These are phyloP conservation scores for Neurospora africana DNA, from an alignment of 495 filamentous ascomycete species.

Conservation along the genomic window DNA sequence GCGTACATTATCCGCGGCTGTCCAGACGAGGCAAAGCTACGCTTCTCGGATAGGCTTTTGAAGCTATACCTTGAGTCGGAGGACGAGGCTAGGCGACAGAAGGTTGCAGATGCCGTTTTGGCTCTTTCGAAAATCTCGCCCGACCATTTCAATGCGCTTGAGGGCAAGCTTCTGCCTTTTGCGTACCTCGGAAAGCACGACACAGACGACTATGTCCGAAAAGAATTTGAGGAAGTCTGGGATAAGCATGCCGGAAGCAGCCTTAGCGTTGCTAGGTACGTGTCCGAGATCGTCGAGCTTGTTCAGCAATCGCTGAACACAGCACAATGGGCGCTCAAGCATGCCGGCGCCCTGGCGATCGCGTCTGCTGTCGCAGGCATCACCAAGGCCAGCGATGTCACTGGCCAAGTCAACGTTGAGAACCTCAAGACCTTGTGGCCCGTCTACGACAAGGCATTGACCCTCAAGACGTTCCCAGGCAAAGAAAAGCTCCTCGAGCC, in stretches of 20 bases:
- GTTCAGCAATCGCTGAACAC: constrained; percentile 58
- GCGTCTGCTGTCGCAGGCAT: constrained; percentile 60
- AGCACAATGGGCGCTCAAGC: constrained; percentile 79
- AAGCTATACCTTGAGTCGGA: constrained; percentile 71
- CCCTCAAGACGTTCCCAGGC: constrained; percentile 84
- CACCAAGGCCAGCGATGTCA: constrained; percentile 31
- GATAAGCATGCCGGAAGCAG: constrained; percentile 77
- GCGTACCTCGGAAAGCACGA: constrained; percentile 84
- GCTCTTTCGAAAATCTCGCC: constrained; percentile 77
- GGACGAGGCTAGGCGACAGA: constrained; percentile 58
- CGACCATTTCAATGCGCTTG: constrained; percentile 73
- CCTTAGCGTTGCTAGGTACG: constrained; percentile 69
- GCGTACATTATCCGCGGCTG: constrained; percentile 77
- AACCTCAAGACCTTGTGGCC: constrained; percentile 67
- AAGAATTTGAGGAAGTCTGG: constrained; percentile 75
- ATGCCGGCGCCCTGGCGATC: constrained; percentile 69
- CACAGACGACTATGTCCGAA: constrained; percentile 60
- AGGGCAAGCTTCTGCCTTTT: constrained; percentile 67
- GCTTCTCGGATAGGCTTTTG: constrained; percentile 54
- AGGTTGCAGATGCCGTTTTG: constrained; percentile 68
- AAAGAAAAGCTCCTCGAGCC: constrained; percentile 84
- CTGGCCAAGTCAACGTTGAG: constrained; percentile 39
- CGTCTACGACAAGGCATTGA: constrained; percentile 63
- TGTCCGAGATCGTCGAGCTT: constrained; percentile 68
- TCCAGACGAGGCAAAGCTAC: constrained; percentile 55